phyloP scores from a whole-genome alignment of 441 rosid genomes.

The Theobroma grandiflorum region DNA sequence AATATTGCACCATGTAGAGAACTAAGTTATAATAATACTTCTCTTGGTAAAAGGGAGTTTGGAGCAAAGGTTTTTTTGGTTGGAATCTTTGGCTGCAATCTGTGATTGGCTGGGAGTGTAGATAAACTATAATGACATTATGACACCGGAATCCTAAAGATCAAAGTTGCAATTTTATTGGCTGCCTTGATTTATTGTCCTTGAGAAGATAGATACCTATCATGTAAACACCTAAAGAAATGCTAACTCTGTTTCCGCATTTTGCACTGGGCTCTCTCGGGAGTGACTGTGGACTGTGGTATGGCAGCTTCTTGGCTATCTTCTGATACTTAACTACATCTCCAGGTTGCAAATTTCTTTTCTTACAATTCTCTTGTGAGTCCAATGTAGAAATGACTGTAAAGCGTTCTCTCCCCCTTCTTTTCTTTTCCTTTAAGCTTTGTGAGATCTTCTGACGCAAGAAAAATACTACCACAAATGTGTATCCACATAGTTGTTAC shows the following conservation, averaged over 20 bases:
- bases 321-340: constrained; percentile 20
- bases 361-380: constrained; percentile 27
- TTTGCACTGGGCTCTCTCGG: not conserved
- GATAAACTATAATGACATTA: constrained; percentile 5
- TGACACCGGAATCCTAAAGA: constrained; percentile 34
- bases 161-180: constrained; percentile 17
- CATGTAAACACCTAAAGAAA: constrained; percentile 14
- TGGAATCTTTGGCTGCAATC: constrained; percentile 26
- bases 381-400: constrained; percentile 45
- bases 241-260: constrained; percentile 17
- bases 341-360: constrained; percentile 29
- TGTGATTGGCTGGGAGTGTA: constrained; percentile 18
- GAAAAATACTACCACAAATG: constrained; percentile 32
- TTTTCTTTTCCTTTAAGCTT: constrained; percentile 22
- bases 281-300: constrained; percentile 18
- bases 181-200: constrained; percentile 22
- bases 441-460: constrained; percentile 34
- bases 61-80: constrained; percentile 24
- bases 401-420: constrained; percentile 31
- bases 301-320: constrained; percentile 28
- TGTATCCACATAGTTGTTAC: constrained; percentile 31
- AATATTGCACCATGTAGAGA: constrained; percentile 19
- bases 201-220: constrained; percentile 16
- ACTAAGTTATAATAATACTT: constrained; percentile 10
- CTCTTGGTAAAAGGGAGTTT: not conserved